Base-by-base conservation (phyloP, 1,139 yeast genomes). In the Pichia sp. region DNA sequence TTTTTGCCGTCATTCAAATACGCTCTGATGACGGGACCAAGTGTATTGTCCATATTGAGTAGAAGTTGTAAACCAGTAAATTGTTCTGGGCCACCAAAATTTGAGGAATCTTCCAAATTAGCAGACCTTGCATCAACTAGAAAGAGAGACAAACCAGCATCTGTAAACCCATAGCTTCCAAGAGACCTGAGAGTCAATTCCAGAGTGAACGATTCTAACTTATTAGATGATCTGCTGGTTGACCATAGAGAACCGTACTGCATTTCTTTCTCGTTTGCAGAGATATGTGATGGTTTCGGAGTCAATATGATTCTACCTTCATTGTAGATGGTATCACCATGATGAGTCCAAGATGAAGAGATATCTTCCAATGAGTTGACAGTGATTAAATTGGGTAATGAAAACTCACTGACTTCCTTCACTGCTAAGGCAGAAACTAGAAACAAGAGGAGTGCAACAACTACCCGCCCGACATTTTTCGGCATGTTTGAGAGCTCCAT, bases 101-200 rank as follows among this genome's bases (percentile, higher is more conserved):
- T 58, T 5, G 14, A 12, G 10, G 16, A 26, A 6, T 32, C 19
- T n/a, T 32, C 20, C 12, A 28, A 22, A 10, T 33, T 30, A 12
- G 21, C n/a, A 7, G 32, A 21, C 7, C 20, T n/a, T 5, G 32
- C 28, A 22, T 56, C 56, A 12, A 72, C 47, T 16, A 77, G 48
- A 72, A 78, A 77, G 29, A 77, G 57, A 1, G 76, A 60, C 22
- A 75, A 50, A 0, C 78, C 79, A 41, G 77, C 74, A 18, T 53
- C 55, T 1, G 69, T 63, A 27, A 52, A 48, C 0, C 74, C 75
- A 22, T 44, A 41, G 10, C 55, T 51, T 8, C 82, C 82, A 6
- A 72, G 53, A 29, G 82, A 72, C 56, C 88, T 68, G 46, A 79
- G 68, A 2, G 78, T 69, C 33, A 73, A 52, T 48, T 80, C 87